A percentile compares a stretch with the other conserved stretches of the same genome.
Evolutionary conservation across 129 eudicot species (phyloP).

Genomic region (Smallanthus sonchifolius): DNA sequence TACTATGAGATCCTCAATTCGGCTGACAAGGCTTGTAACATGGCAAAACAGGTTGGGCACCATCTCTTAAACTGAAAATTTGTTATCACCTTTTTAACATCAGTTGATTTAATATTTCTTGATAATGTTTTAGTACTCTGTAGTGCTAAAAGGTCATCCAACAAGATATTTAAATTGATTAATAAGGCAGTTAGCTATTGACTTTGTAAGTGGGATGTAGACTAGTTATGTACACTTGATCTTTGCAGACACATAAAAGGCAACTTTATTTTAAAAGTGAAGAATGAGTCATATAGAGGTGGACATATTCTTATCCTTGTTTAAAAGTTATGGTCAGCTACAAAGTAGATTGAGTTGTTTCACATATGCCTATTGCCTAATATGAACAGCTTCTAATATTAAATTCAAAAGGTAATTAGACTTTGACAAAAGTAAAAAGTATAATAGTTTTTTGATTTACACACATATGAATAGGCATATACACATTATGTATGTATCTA

Average conservation of each 20-base stretch:
- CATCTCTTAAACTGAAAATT: not conserved
- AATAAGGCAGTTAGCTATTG: slow-evolving; percentile 18
- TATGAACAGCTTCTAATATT: no score
- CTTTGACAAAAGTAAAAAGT: not conserved
- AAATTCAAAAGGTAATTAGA: no score
- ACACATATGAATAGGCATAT: not conserved
- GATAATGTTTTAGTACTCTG: not conserved
- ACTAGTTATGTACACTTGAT: slow-evolving; percentile 13
- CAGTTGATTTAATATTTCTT: not conserved
- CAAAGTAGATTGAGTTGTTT: not conserved
- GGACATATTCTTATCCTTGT: slow-evolving; percentile 8
- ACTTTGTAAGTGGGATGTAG: slow-evolving; percentile 22
- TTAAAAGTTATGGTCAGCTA: not conserved
- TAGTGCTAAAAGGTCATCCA: slow-evolving; percentile 17
- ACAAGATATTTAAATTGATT: slow-evolving; percentile 12
- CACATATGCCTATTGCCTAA: no score
- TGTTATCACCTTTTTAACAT: slow-evolving; percentile 1
- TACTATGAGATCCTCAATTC: slow-evolving; percentile 80
- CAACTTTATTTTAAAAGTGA: slow-evolving; percentile 21
- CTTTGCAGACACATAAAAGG: slow-evolving; percentile 19
- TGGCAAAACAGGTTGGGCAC: slow-evolving; percentile 73
- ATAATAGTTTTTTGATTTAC: not conserved
- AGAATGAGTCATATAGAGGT: slow-evolving; percentile 29
- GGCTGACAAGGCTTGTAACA: slow-evolving; percentile 73
- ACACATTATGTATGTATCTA: not conserved